Conservation (phyloP, 2,329 filamentous ascomycete species). For the Venturia oleaginea region DNA sequence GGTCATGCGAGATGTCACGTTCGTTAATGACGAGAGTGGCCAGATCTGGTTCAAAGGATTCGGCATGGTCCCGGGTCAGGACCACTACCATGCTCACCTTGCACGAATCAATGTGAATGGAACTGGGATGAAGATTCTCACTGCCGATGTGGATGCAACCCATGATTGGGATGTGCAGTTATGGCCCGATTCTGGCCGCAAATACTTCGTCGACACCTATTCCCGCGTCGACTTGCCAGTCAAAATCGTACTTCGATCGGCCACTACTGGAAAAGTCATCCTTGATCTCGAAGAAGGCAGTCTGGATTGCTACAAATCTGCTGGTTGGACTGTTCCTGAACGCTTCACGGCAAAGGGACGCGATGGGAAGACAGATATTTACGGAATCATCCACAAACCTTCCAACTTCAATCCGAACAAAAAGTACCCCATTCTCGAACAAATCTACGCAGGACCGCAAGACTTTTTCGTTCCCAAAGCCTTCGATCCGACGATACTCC, state of each 20-base stretch:
- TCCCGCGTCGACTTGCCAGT: conserved; percentile 22
- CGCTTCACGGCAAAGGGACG: conserved; percentile 21
- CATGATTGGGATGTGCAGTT: conserved; percentile 19
- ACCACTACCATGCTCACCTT: conserved; percentile 22
- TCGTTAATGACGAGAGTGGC: conserved; percentile 20
- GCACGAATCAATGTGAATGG: conserved; percentile 23
- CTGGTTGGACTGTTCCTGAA: conserved; percentile 20
- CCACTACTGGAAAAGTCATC: conserved; percentile 19
- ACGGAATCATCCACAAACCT: conserved; percentile 22
- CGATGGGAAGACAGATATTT: conserved; percentile 21
- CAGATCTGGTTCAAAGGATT: conserved; percentile 20
- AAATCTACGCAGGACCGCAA: conserved; percentile 23
- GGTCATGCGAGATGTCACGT: conserved; percentile 20
- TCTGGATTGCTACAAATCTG: conserved; percentile 15
- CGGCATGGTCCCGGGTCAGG: conserved; percentile 20
- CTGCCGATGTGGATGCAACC: conserved; percentile 19
- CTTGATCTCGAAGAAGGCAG: conserved; percentile 18
- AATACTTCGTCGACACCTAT: conserved; percentile 20
- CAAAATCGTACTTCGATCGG: conserved; percentile 19
- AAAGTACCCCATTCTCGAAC: conserved; percentile 23
- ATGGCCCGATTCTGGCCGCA: conserved; percentile 14
- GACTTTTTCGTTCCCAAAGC: conserved; percentile 21
- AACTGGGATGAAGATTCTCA: conserved; percentile 21
- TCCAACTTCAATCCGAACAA: conserved; percentile 20
- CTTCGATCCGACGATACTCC: conserved; percentile 16